Conservation (phyloP, 2,329 filamentous ascomycete genomes). For the Hymenoscyphus albidus region DNA sequence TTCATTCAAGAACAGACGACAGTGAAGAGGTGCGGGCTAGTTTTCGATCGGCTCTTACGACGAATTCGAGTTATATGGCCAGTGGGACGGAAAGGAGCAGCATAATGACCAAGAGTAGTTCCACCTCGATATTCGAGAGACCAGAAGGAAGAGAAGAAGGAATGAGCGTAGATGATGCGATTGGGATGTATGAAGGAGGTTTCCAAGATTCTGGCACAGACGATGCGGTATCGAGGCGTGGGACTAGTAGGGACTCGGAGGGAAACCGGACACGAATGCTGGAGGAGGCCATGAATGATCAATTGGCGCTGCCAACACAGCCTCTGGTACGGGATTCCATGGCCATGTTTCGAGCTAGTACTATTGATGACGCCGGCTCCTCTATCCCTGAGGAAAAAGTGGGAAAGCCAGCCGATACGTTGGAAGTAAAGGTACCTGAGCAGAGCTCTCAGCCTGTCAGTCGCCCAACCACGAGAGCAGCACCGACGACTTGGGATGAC, state of each 20-base stretch:
- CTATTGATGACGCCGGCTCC: slow-evolving; percentile 3
- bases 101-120: slow-evolving; percentile 74
- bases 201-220: slow-evolving; percentile 52
- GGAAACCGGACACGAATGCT: slow-evolving; percentile 21
- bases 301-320: slow-evolving; percentile 16
- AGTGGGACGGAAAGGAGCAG: slow-evolving; percentile 77
- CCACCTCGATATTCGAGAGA: slow-evolving; percentile 54
- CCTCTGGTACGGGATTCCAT: slow-evolving; percentile 38
- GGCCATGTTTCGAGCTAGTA: slow-evolving; percentile 38
- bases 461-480: slow-evolving; percentile 19
- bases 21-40: slow-evolving; percentile 49
- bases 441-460: slow-evolving; percentile 15
- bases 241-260: slow-evolving; percentile 25
- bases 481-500: slow-evolving; percentile 21
- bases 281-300: slow-evolving; percentile 29
- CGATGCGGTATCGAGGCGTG: slow-evolving; percentile 31
- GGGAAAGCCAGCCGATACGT: slow-evolving; percentile 9
- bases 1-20: slow-evolving; percentile 27
- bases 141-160: slow-evolving; percentile 55
- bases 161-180: slow-evolving; percentile 63
- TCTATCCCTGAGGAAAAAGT: slow-evolving; percentile 12
- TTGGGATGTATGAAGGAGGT: slow-evolving; percentile 65
- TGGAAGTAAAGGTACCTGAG: slow-evolving; percentile 18
- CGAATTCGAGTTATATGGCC: slow-evolving; percentile 51
- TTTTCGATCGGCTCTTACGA: slow-evolving; percentile 57